phyloP scores from a whole-genome alignment of 2,329 filamentous ascomycete species.

The Knufia fluminis region DNA sequence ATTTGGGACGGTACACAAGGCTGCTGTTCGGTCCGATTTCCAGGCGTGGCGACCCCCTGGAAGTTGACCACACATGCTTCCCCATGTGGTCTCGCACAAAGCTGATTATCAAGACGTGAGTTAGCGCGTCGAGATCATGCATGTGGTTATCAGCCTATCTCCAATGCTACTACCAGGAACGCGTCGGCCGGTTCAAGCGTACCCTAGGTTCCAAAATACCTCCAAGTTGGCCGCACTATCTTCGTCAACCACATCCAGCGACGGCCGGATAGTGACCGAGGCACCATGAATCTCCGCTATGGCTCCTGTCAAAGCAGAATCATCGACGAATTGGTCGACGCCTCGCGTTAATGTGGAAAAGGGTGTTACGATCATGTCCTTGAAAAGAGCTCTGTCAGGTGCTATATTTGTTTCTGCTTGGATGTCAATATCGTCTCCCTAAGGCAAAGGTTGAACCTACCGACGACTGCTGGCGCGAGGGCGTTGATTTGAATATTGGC shows the following conservation, averaged over 20 bases:
- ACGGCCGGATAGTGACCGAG: slow-evolving; percentile 39
- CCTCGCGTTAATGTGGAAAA: slow-evolving; percentile 41
- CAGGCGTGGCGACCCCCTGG: not conserved
- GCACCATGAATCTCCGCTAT: slow-evolving; percentile 46
- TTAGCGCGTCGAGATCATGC: no score
- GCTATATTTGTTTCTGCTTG: slow-evolving; percentile 39
- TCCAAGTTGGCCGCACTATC: slow-evolving; percentile 41
- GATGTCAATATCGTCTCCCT: not conserved
- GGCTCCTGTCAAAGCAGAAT: slow-evolving; percentile 33
- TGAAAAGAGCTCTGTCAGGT: slow-evolving; percentile 37
- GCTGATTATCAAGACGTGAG: no score
- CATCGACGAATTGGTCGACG: slow-evolving; percentile 36
- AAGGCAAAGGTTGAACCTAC: slow-evolving; percentile 28
- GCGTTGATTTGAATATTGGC: slow-evolving; percentile 44
- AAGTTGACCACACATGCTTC: no score
- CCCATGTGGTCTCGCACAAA: no score
- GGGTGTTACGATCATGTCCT: slow-evolving; percentile 43
- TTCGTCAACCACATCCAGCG: slow-evolving; percentile 40
- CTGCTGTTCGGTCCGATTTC: no score
- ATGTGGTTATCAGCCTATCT: no score
- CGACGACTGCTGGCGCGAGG: slow-evolving; percentile 42
- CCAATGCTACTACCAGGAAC: no score
- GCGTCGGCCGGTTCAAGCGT: slow-evolving; percentile 33
- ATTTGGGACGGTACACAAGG: no score
- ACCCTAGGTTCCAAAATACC: slow-evolving; percentile 40